Evolutionary conservation across 108 stramenopile genomes (phyloP).

Genomic region (Stephanodiscus triporus): DNA sequence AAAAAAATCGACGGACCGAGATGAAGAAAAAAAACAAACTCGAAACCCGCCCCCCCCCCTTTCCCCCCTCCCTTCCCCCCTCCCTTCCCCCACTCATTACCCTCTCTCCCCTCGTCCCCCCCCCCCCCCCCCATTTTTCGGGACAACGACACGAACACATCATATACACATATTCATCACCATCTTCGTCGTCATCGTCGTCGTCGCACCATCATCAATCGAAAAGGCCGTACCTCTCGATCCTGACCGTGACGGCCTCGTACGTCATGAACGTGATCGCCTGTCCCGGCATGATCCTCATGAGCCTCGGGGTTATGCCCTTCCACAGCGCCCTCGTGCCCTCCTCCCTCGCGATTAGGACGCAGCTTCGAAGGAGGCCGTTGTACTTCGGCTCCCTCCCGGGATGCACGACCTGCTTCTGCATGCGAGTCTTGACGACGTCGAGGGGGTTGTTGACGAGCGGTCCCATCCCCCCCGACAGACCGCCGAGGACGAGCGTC

Average conservation of each 20-base stretch:
- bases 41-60: too few relatives aligned
- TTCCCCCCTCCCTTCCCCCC: too few relatives aligned
- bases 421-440: constrained; percentile 96
- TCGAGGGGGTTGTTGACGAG: constrained; percentile 94
- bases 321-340: constrained; percentile 94
- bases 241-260: constrained; percentile 67
- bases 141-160: too few relatives aligned
- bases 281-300: constrained; percentile 97
- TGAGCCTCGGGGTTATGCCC: constrained; percentile 93
- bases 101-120: too few relatives aligned
- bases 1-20: too few relatives aligned
- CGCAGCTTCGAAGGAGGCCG: constrained; percentile 79
- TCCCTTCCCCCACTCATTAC: too few relatives aligned
- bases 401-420: constrained; percentile 88
- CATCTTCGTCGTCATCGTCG: too few relatives aligned
- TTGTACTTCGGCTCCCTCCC: constrained; percentile 87
- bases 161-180: too few relatives aligned
- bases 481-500: constrained; percentile 90
- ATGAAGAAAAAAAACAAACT: too few relatives aligned
- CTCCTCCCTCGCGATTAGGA: constrained; percentile 91
- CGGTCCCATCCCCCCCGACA: constrained; percentile 95
- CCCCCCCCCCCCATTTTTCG: too few relatives aligned
- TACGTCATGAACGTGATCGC: constrained; percentile 98
- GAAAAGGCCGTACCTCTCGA: constrained; percentile 41
- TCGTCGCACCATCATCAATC: too few relatives aligned